These are phyloP conservation scores for Chrysosporium queenslandicum DNA, from an alignment of 2,329 filamentous ascomycete genomes.

Conservation along the genomic window DNA sequence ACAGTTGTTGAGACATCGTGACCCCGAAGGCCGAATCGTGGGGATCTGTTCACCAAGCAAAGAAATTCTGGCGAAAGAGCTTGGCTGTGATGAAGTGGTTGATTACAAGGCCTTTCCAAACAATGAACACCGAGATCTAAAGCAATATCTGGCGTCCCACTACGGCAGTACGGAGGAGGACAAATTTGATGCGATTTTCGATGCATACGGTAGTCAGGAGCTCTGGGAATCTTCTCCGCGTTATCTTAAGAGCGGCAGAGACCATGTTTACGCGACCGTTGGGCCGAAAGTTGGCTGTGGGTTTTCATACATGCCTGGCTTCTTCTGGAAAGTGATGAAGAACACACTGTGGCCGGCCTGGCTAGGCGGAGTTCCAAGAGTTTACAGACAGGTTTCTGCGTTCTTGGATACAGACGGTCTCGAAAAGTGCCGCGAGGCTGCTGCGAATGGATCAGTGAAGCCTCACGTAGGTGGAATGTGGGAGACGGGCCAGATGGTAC, in stretches of 20 bases:
- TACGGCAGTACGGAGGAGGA: slow-evolving; percentile 6
- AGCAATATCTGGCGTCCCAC: background rate
- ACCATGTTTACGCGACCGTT: slow-evolving; percentile 14
- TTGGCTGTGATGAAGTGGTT: slow-evolving; percentile 14
- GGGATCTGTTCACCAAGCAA: slow-evolving; percentile 14
- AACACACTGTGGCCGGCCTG: slow-evolving; percentile 11
- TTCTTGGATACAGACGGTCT: slow-evolving; percentile 13
- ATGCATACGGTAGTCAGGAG: slow-evolving; percentile 15
- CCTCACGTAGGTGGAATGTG: slow-evolving; percentile 7
- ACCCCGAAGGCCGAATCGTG: slow-evolving; percentile 12
- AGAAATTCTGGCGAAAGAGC: slow-evolving; percentile 7
- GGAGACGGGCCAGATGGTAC: slow-evolving; percentile 5
- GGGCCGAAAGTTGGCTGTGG: slow-evolving; percentile 10
- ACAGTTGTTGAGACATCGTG: slow-evolving; percentile 8
- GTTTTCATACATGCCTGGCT: slow-evolving; percentile 8
- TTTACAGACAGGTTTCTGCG: slow-evolving; percentile 14
- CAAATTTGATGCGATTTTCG: slow-evolving; percentile 14
- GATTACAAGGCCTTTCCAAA: slow-evolving; percentile 14
- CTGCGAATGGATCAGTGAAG: slow-evolving; percentile 7
- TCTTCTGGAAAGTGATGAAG: slow-evolving; percentile 15
- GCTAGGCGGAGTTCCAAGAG: slow-evolving; percentile 13
- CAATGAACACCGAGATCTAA: slow-evolving; percentile 5
- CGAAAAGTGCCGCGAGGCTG: slow-evolving; percentile 13
- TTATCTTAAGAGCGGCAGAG: slow-evolving; percentile 12
- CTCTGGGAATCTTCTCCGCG: slow-evolving; percentile 11